These are phyloP conservation scores for Plasmopara viticola DNA, from an alignment of 352 stramenopile genomes.

Conservation along the genomic window DNA sequence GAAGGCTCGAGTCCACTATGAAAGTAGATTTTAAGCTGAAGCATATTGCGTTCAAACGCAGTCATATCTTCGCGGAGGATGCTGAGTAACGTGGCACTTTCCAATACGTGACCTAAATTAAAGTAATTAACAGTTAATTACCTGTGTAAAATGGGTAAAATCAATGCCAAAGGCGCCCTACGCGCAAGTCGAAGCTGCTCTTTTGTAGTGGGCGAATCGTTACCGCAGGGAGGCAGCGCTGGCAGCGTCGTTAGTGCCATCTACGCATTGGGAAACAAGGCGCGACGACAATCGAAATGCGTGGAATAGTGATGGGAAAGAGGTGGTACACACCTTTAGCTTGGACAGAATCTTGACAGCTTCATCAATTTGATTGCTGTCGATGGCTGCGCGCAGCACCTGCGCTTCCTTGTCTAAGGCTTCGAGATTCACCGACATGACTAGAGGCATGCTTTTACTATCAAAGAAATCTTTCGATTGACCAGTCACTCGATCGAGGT, in stretches of 20 bases:
- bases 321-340: conserved; percentile 47
- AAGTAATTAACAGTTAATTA: background rate
- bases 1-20: conserved; percentile 44
- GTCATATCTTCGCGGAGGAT: conserved; percentile 80
- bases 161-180: conserved; percentile 15
- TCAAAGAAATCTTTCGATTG: conserved; percentile 1
- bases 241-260: conserved; percentile 80
- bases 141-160: background rate
- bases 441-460: conserved; percentile 9
- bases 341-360: conserved; percentile 42
- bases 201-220: conserved; percentile 40
- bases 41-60: conserved; percentile 83
- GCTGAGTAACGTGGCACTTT: conserved; percentile 86
- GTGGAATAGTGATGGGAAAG: no score
- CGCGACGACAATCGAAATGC: background rate
- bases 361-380: conserved; percentile 37
- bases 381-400: conserved; percentile 49
- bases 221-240: conserved; percentile 68
- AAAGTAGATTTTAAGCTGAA: conserved; percentile 88
- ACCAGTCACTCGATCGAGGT: background rate
- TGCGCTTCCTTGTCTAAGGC: conserved; percentile 58
- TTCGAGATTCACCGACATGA: conserved; percentile 34
- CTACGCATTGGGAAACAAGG: conserved; percentile 24
- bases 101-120: conserved; percentile 67
- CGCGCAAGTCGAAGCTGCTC: conserved; percentile 72